Evolutionary conservation across 2,329 filamentous ascomycete genomes (phyloP), one percentile per base, ranked within the genome.

Genomic region (Monosporascus sp.): DNA sequence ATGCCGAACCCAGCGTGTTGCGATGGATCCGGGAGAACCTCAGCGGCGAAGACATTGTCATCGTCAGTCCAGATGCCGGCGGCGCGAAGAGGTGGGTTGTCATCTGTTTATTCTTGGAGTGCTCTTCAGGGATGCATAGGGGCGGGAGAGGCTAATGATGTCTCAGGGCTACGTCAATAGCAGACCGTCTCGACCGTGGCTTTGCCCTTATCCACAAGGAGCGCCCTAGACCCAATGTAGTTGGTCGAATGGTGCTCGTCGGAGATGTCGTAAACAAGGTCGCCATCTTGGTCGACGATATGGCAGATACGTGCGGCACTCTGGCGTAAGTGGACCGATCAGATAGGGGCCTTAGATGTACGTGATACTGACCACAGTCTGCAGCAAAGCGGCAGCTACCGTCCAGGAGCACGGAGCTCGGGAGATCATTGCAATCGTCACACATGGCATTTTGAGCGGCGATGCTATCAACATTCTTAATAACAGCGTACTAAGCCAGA

Each of bases 161-260:
- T 49, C 38, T 55, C 60, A 84, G 87, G 71, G 93, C 92, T 41
- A 96, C 93, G 8, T 90, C 88, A 14, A 96, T 97, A 60, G 93
- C 93, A 53, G 93, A 97, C 71, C 87, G 90, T 48, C 82, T 97
- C 55, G 91, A 96, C 67, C 84, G 92, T 47, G 87, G 86, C 55
- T 97, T 97, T 70, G 93, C 93, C 8, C 83, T 97, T 51, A 97
- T 97, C 62, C 92, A 97, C 81, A 97, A 97, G 76, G 93, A 97
- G 74, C 89, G 92, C 53, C 88, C 91, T 6, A 84, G 90, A 37
- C 76, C 77, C 55, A 95, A 96, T 65, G 91, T 95, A 67, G 91
- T 96, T 56, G 90, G 88, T 9, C 87, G 90, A 64, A 96, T 96
- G 90, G 89, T 91, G 1, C 86, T 99, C n/a, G 93, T 97, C 49